phyloP scores from a whole-genome alignment of 177 flowering plant genomes.

The Vitis hybrid region DNA sequence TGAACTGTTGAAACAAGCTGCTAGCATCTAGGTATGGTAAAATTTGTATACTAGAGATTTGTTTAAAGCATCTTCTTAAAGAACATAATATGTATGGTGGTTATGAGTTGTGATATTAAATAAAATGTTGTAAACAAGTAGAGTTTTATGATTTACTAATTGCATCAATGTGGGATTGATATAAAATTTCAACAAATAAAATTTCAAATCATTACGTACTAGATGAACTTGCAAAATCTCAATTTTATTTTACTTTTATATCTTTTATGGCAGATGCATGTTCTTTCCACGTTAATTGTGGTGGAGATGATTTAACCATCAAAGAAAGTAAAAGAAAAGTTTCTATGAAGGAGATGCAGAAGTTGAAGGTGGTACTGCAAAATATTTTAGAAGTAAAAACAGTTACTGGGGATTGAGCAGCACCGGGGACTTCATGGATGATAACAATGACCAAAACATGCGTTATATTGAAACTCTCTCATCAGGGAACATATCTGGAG shows the following conservation, averaged over 20 bases:
- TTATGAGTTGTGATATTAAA: no score
- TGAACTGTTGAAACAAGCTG: no score
- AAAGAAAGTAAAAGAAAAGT: slow-evolving; percentile 10
- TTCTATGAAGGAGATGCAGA: slow-evolving; percentile 39
- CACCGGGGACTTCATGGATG: slow-evolving; percentile 59
- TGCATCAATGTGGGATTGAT: background rate
- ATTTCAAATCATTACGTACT: background rate
- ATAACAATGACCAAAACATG: slow-evolving; percentile 22
- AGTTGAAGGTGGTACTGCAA: slow-evolving; percentile 30
- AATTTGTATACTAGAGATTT: no score
- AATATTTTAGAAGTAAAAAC: slow-evolving; percentile 14
- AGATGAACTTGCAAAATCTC: background rate
- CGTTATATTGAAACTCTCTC: slow-evolving; percentile 8
- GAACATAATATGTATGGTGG: no score
- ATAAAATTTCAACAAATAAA: background rate
- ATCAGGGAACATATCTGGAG: slow-evolving; percentile 22
- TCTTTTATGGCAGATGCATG: slow-evolving; percentile 30
- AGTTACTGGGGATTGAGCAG: slow-evolving; percentile 59
- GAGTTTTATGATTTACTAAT: background rate
- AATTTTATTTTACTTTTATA: slow-evolving; percentile 1
- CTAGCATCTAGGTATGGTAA: no score
- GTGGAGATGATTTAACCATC: slow-evolving; percentile 34
- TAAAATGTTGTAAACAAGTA: background rate
- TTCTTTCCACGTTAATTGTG: slow-evolving; percentile 48
- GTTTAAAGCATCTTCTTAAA: no score